phyloP scores from a whole-genome alignment of 2,329 filamentous ascomycete species.

The Xylariales sp. region DNA sequence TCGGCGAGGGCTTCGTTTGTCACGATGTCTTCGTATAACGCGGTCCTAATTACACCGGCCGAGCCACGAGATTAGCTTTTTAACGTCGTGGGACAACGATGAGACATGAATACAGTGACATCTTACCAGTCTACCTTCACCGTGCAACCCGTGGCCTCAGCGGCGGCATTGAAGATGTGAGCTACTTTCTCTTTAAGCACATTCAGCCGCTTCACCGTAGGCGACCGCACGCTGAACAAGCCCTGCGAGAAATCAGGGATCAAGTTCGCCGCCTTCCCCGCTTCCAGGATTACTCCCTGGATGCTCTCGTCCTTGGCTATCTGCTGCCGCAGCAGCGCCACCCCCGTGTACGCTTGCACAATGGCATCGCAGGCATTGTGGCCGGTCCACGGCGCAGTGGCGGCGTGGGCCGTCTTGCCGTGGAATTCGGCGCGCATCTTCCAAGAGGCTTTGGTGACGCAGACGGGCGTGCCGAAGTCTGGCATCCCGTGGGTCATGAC shows the following conservation, averaged over 20 bases:
- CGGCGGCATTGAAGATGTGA: constrained; percentile 1
- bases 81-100: not conserved
- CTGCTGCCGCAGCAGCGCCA: constrained; percentile 26
- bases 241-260: constrained; percentile 29
- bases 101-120: not conserved
- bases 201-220: not conserved
- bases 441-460: constrained; percentile 1
- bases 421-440: constrained; percentile 12
- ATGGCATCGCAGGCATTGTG: constrained; percentile 34
- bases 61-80: not conserved
- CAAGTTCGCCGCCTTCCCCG: constrained; percentile 10
- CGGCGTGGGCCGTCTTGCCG: constrained; percentile 29
- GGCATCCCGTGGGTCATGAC: constrained; percentile 5
- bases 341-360: constrained; percentile 26
- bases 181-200: constrained; percentile 1
- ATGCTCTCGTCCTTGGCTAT: constrained; percentile 6
- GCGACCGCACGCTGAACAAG: constrained; percentile 38
- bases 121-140: constrained; percentile 3
- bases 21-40: constrained; percentile 2
- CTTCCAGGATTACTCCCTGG: constrained; percentile 9
- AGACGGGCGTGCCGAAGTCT: not conserved
- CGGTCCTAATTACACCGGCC: not conserved
- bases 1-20: constrained; percentile 1
- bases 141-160: constrained; percentile 2
- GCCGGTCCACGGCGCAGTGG: constrained; percentile 31